Evolutionary conservation across 208 protist genomes (phyloP).

Genomic region (Leishmania guyanensis): DNA sequence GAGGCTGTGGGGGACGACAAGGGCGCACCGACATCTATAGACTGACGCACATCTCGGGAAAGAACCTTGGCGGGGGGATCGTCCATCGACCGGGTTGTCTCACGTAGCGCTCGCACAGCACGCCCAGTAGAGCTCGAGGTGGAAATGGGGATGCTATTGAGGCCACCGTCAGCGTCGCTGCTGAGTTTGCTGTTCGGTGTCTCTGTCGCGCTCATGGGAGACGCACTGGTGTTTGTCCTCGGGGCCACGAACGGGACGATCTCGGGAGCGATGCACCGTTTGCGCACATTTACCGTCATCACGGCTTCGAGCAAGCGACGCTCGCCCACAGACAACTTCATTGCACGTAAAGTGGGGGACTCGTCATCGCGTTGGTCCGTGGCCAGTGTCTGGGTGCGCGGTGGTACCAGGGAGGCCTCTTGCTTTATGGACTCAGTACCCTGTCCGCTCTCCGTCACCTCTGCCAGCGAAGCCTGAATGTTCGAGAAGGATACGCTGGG

Average conservation of each 20-base stretch:
- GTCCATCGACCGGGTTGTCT: not conserved
- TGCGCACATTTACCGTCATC: slow-evolving; percentile 9
- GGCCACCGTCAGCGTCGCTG: not conserved
- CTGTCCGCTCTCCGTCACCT: not conserved
- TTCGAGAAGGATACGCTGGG: slow-evolving; percentile 14
- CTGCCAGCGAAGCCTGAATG: not conserved
- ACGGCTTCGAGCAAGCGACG: slow-evolving; percentile 32
- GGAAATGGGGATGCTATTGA: not conserved
- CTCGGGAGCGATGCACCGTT: not conserved
- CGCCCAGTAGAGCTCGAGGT: not conserved
- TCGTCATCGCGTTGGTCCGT: not conserved
- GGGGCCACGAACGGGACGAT: not conserved
- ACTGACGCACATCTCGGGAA: slow-evolving; percentile 9
- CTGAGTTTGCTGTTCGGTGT: not conserved
- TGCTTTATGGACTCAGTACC: not conserved
- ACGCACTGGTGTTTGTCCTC: not conserved
- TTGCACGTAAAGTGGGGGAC: slow-evolving; percentile 2
- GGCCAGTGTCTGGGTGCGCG: not conserved
- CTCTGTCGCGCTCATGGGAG: not conserved
- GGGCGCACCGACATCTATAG: not conserved
- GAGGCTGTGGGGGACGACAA: not conserved
- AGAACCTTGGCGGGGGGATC: slow-evolving; percentile 4
- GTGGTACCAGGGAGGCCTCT: not conserved
- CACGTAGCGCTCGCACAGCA: not conserved
- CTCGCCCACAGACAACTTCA: slow-evolving; percentile 29